Evolutionary conservation across 306 rosid genomes (phyloP).

Genomic region (Sicyos edulis): DNA sequence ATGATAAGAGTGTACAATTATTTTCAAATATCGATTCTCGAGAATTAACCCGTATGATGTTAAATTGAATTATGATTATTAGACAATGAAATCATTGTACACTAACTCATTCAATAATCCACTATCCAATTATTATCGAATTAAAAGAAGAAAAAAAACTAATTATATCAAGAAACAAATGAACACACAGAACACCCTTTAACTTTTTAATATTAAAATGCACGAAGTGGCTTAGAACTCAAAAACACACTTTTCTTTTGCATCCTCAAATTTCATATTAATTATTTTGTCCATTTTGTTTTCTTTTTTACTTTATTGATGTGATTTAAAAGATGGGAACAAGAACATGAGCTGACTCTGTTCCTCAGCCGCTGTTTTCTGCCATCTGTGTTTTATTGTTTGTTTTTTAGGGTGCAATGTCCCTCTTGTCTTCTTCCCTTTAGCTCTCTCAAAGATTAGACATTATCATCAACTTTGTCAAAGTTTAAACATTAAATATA

Average conservation of each 20-base stretch:
- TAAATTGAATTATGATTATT: no score
- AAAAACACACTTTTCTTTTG: not conserved
- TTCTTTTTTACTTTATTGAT: not conserved
- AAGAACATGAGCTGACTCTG: conserved; percentile 30
- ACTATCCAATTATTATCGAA: no score
- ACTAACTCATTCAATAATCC: no score
- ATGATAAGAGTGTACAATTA: no score
- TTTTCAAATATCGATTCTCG: no score
- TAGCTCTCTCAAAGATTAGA: not conserved
- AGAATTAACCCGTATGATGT: no score
- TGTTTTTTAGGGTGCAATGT: conserved; percentile 6
- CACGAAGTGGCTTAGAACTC: not conserved
- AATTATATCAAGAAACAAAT: no score
- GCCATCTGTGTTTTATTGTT: conserved; percentile 15
- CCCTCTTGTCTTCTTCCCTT: not conserved
- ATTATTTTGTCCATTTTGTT: not conserved
- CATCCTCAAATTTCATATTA: not conserved
- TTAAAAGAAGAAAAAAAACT: no score
- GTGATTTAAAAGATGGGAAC: not conserved
- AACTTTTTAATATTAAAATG: not conserved
- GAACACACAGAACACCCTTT: no score
- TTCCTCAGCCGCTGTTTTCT: conserved; percentile 26
- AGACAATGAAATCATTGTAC: no score
- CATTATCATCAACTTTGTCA: not conserved
- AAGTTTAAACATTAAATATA: not conserved